These are phyloP conservation scores for Eutrema heterophyllum DNA, from an alignment of 345 rosid genomes.

Conservation along the genomic window DNA sequence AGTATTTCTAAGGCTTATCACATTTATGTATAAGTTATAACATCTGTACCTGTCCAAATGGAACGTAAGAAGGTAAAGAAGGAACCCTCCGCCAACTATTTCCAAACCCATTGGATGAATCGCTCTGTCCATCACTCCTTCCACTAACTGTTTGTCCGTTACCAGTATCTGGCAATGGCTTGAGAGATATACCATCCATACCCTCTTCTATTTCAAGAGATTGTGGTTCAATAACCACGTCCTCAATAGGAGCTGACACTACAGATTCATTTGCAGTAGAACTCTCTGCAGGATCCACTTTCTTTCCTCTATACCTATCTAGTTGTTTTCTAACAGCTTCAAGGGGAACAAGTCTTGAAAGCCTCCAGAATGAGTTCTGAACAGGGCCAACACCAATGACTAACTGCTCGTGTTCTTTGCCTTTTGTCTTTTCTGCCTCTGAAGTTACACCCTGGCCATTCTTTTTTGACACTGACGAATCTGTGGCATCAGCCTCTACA, in stretches of 20 bases:
- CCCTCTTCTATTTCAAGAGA: constrained; percentile 97
- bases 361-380: constrained; percentile 91
- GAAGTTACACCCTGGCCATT: constrained; percentile 48
- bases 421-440: constrained; percentile 44
- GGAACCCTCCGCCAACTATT: constrained; percentile 74
- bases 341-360: constrained; percentile 83
- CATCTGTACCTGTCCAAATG: constrained; percentile 80
- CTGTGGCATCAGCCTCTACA: constrained; percentile 40
- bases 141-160: constrained; percentile 33
- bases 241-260: constrained; percentile 45
- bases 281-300: constrained; percentile 40
- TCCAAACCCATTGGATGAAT: constrained; percentile 34
- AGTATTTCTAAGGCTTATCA: background rate
- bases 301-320: constrained; percentile 53
- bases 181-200: constrained; percentile 87
- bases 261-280: constrained; percentile 40
- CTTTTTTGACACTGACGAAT: constrained; percentile 32
- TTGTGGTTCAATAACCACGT: constrained; percentile 62
- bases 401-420: constrained; percentile 57
- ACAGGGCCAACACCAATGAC: constrained; percentile 95
- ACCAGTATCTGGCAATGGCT: constrained; percentile 53
- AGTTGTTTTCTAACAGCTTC: constrained; percentile 64
- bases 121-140: constrained; percentile 39
- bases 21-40: background rate
- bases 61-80: constrained; percentile 85